Evolutionary conservation across 352 stramenopile genomes (phyloP).

Genomic region (Pythium dissimile): DNA sequence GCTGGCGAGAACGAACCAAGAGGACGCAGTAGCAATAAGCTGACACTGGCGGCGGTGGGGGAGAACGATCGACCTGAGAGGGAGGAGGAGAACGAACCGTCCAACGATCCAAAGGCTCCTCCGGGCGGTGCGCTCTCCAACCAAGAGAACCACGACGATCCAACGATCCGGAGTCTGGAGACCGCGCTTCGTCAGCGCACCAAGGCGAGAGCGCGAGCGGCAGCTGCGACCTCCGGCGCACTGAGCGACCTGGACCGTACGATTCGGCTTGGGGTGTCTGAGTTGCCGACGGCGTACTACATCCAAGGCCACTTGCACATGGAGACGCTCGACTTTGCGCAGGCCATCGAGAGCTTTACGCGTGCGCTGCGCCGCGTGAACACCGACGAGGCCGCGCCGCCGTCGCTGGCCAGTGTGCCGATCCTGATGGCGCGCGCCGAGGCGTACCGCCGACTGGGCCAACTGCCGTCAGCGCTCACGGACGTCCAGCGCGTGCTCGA

Average conservation of each 20-base stretch:
- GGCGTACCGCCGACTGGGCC: constrained; percentile 40
- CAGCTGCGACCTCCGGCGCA: constrained; percentile 2
- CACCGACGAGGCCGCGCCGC: constrained; percentile 2
- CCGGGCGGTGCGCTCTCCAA: not conserved
- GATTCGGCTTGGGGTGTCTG: constrained; percentile 13
- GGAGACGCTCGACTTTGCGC: constrained; percentile 23
- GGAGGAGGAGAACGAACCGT: not conserved
- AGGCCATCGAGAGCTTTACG: constrained; percentile 43
- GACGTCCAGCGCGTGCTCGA: constrained; percentile 37
- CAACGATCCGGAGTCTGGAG: not conserved
- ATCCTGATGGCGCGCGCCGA: constrained; percentile 44
- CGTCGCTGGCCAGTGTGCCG: constrained; percentile 27
- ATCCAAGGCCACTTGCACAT: constrained; percentile 40
- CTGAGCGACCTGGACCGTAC: constrained; percentile 34
- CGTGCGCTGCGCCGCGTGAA: constrained; percentile 24
- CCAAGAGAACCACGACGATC: not conserved
- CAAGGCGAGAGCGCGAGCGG: not conserved
- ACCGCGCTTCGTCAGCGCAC: not conserved
- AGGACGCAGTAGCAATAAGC: no score
- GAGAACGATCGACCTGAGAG: constrained; percentile 1
- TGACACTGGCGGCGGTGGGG: no score
- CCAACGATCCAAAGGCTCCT: not conserved
- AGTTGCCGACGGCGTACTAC: constrained; percentile 34
- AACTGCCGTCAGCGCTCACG: constrained; percentile 39
- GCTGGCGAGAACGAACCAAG: not conserved